Base-by-base conservation (phyloP, 768 basidiomycete genomes). In the Kockovaella imperatae region DNA sequence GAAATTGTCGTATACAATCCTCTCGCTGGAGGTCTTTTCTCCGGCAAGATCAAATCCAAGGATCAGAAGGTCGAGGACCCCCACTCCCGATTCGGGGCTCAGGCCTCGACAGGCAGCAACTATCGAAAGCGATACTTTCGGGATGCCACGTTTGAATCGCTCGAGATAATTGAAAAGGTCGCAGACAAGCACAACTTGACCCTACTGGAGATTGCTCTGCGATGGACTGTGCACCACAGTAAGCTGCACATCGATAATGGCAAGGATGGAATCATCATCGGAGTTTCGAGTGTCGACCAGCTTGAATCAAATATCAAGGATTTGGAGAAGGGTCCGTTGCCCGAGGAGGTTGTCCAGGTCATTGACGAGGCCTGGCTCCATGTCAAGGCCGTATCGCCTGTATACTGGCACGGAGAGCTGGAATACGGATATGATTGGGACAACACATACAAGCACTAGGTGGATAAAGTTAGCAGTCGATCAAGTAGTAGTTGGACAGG, bases 261-360 rank as follows among this genome's bases (percentile, higher is more conserved):
- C 21, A 54, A 50, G 7, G 59, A 64, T 41, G 67, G 59, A 35
- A 70, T 82, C 47, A 69, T 83, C 47, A 81, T 84, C 54, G 81
- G 81, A n/a, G 81, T 81, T 23, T 79, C 77, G 3, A 79, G 75
- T 49, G 41, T 78, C 53, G 70, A 72, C 25, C 82, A 83, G 56
- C 77, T 81, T 39, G 75, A 81, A 61, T 42, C 36, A 25, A 71
- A 71, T 41, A 46, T 71, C 25, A 51, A 35, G 7, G 57, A 62
- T 48, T 51, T 68, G 40, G 77, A 74, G 55, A 78, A 79, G 61
- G 79, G 79, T 0, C 80, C 80, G 4, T 68, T 82, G 39, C 79
- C 79, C 0, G 75, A 80, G 18, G 78, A 77, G n/a, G 75, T 80
- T 3, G 67, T 80, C 3, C 62, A 75, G 52, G 74, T 62, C 0